Evolutionary conservation across 2,329 filamentous ascomycete genomes (phyloP), one percentile per base, ranked within the genome.

Genomic region (Fusarium sp.): DNA sequence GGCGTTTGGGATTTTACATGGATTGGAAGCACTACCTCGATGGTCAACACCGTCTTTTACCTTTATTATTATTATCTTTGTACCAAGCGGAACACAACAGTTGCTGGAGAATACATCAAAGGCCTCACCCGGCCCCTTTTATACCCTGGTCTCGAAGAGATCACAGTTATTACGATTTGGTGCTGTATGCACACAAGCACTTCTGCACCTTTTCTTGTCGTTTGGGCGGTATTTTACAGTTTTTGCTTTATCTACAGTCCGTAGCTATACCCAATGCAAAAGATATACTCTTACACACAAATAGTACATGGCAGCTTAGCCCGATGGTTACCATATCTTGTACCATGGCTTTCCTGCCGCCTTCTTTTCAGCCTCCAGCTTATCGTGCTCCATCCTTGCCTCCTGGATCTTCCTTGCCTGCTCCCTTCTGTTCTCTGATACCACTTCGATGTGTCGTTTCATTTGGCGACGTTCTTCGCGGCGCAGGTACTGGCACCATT

Each of bases 401-500:
- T 82, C 82, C 44, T 80, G 81, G 67, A 85, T 81, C 70, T 82
- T 82, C 70, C 80, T 81, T 62, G 81, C 83, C 69, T 82, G 80
- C 58, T 79, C 82, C 79, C 69, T 83, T 78, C 75, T 90, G 86
- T 77, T 90, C 87, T 81, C 77, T 46, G 77, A 75, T 46, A 80
- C 81, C 38, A 84, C 88, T 77, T 97, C 93, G 58, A 97, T 91
- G 6, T 92, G 92, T 70, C 94, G 86, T 79, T 92, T 92, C 90
- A 99, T 95, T 67, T 93, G 92, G 67, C 90, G 88, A 74, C 91
- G 88, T 81, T 98, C 95, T 65, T 91, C 86, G 49, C 88, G 85
- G 63, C 94, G 86, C 67, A 88, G 87, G 72, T 90, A 90, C 76
- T 94, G 90, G 82, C 95, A 98, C 76, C 92, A 94, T 81, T 98